phyloP scores from a whole-genome alignment of 768 basidiomycete species.

The Amanita pallidorosea region DNA sequence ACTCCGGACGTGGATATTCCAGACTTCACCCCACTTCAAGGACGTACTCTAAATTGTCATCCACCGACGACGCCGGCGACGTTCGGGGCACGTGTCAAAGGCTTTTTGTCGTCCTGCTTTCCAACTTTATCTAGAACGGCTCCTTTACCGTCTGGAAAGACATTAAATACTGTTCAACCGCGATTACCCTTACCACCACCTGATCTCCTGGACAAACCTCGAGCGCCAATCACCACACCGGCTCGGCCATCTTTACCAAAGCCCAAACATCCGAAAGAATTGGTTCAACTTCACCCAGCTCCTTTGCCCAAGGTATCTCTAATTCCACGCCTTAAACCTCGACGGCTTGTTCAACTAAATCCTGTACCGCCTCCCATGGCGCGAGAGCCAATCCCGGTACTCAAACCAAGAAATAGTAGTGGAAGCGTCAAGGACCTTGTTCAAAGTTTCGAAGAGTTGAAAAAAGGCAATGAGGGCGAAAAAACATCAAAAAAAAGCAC shows the following conservation, averaged over 20 bases:
- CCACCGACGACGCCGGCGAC: conserved; percentile 14
- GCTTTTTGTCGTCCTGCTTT: conserved; percentile 52
- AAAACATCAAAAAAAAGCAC: too few relatives aligned
- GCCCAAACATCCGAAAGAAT: conserved; percentile 47
- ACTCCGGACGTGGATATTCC: conserved; percentile 29
- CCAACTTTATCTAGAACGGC: conserved; percentile 35
- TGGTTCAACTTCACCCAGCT: conserved; percentile 50
- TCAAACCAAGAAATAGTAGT: conserved; percentile 43
- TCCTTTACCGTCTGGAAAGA: conserved; percentile 12
- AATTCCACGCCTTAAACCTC: conserved; percentile 33
- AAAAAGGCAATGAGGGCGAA: not conserved
- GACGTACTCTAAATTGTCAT: conserved; percentile 10
- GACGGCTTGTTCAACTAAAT: conserved; percentile 46
- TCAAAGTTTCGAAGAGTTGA: conserved; percentile 38
- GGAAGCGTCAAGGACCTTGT: conserved; percentile 69
- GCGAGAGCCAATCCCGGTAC: conserved; percentile 10
- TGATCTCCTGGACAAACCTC: conserved; percentile 35
- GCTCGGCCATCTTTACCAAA: conserved; percentile 36
- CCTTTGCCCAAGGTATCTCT: conserved; percentile 29
- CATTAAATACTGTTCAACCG: conserved; percentile 16
- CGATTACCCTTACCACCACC: conserved; percentile 48
- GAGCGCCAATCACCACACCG: conserved; percentile 52
- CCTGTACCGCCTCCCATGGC: conserved; percentile 24
- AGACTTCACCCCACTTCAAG: conserved; percentile 40
- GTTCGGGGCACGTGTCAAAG: conserved; percentile 41